Base-by-base conservation (phyloP, 768 basidiomycete species). In the Suillus luteus region DNA sequence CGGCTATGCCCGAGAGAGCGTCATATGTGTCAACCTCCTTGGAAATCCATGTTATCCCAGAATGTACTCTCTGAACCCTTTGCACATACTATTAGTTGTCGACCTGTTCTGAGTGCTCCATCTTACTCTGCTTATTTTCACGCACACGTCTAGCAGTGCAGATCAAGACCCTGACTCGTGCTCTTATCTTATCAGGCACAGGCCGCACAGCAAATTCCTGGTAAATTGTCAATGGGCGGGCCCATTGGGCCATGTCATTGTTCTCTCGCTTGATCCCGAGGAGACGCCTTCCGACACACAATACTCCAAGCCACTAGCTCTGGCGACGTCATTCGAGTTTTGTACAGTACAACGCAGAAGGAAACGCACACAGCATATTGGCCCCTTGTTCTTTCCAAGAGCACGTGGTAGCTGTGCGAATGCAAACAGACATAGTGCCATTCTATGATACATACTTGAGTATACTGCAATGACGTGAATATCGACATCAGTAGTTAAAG, bases 401-500 rank as follows among this genome's bases (percentile, higher is more conserved):
- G 33, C 35, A 35, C 10, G 31, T 19, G 1, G 24, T 49, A 17
- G 5, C 24, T 27, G 27, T 15, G 24, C 48, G 22, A 22, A 48
- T 10, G n/a, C 33, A 10, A 10, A 31, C 31, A 2, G 19, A 54
- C 24, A 54, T 33, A 35, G 11, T 51, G 27, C 9, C 8, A 51
- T 54, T 35, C 31, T 33, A 33, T 19, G 31, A 43, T 46, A 44
- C 10, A 44, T 15, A 37, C n/a, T 52, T 10, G 15, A 19, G 15
- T 11, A 11, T 12, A 24, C 35, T 33, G 7, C 51, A 11, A 61
- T 19, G 35, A 35, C 9, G 15, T 19, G 49, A 31, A 61, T 41
- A 9, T 41, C 5, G 3, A 15, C 7, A 38, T 40, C 3, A 31
- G 31, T 31, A 2, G 24, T 40, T 59, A 71, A 46, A 71, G 44